Conservation (phyloP, 1,284 basidiomycete genomes). For the Pisolithus thermaeus region DNA sequence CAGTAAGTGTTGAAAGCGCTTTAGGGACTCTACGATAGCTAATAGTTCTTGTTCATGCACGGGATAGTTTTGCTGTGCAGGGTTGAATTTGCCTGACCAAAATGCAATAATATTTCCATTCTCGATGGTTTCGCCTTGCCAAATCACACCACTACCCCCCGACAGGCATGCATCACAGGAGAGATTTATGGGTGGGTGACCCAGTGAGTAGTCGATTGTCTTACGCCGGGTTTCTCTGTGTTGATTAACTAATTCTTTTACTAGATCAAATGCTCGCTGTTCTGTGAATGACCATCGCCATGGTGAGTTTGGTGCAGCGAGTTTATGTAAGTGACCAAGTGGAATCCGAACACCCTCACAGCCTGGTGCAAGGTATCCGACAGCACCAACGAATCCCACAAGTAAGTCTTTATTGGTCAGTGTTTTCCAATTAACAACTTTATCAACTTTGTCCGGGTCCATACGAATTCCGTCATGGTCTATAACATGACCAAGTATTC, state of each 20-base stretch:
- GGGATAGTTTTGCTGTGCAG: too few species aligned
- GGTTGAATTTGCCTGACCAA: too few species aligned
- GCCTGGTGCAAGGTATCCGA: constrained; percentile 22
- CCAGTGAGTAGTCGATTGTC: too few species aligned
- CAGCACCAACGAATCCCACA: constrained; percentile 20
- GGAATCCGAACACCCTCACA: constrained; percentile 15
- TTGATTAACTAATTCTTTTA: too few species aligned
- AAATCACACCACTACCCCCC: too few species aligned
- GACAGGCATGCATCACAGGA: too few species aligned
- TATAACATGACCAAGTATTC: constrained; percentile 18
- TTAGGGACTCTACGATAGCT: constrained; percentile 27
- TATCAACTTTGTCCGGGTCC: constrained; percentile 18
- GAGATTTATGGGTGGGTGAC: too few species aligned
- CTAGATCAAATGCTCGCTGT: too few species aligned
- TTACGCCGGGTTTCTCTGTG: too few species aligned
- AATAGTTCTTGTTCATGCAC: constrained; percentile 28
- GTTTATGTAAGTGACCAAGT: constrained; percentile 13
- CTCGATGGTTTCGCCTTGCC: too few species aligned
- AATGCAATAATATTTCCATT: too few species aligned
- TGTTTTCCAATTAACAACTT: constrained; percentile 17
- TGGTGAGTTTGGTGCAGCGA: constrained; percentile 5
- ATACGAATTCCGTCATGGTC: constrained; percentile 16
- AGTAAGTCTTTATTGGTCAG: constrained; percentile 18
- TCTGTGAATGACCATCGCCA: constrained; percentile 22
- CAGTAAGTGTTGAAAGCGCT: constrained; percentile 14